Evolutionary conservation across 202 grass and related monocot species (phyloP).

Genomic region (Musa balbisiana): DNA sequence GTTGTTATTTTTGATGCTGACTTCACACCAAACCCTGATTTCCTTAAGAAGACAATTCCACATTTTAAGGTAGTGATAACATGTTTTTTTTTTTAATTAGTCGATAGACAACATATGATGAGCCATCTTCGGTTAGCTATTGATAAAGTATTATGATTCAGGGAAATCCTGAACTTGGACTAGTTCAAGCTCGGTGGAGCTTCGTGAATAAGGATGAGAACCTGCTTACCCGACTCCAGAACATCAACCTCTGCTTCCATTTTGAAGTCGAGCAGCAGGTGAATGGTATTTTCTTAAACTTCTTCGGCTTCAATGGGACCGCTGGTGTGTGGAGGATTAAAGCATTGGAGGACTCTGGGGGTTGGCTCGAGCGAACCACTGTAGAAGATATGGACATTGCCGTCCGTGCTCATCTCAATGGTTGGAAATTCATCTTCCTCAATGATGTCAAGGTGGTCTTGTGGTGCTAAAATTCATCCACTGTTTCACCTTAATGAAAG

Average conservation of each 20-base stretch:
- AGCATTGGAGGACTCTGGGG: conserved; percentile 5
- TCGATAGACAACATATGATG: too few relatives aligned
- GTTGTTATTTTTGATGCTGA: neutral
- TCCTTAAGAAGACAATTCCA: too few relatives aligned
- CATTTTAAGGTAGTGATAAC: too few relatives aligned
- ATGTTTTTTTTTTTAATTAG: too few relatives aligned
- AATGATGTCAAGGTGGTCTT: conserved; percentile 15
- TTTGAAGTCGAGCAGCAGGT: conserved; percentile 17
- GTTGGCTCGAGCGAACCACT: conserved; percentile 13
- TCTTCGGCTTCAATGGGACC: conserved; percentile 12
- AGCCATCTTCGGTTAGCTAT: too few relatives aligned
- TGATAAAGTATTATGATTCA: neutral
- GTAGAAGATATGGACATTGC: conserved; percentile 14
- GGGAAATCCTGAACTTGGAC: too few relatives aligned
- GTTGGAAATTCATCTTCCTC: conserved; percentile 13
- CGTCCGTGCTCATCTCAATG: conserved; percentile 10
- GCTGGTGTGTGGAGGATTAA: conserved; percentile 17
- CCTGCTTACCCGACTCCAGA: too few relatives aligned
- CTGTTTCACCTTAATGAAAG: too few relatives aligned
- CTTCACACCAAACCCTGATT: too few relatives aligned
- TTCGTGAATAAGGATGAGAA: too few relatives aligned
- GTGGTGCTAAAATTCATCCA: too few relatives aligned
- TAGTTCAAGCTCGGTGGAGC: too few relatives aligned
- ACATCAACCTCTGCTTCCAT: neutral
- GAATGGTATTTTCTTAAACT: conserved; percentile 6